Evolutionary conservation across 768 basidiomycete species (phyloP), one percentile per base, ranked within the genome.

Genomic region (Multifurca ochricompacta): DNA sequence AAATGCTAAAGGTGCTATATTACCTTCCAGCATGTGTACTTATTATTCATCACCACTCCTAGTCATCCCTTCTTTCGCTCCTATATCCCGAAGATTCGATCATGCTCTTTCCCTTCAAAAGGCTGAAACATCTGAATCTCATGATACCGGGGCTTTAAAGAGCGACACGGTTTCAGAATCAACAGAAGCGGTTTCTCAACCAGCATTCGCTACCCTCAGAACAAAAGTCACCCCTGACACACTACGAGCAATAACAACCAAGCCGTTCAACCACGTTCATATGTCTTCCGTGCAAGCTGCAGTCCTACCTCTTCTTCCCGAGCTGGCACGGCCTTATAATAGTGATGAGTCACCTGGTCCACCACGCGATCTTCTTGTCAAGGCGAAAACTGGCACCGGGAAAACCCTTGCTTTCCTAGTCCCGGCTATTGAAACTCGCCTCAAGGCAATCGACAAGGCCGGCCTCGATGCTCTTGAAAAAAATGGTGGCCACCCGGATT

Each of bases 391-490:
- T 0, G 90, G 91, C 27, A 91, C 91, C 0, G 91, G 90, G 30
- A 95, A 94, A 70, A 94, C 91, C 0, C 70, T 92, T 31, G 90
- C 82, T 0, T 95, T 93, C 74, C 79, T 96, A 51, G 76, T 95
- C 18, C 91, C 91, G 8, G 89, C 88, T 6, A 77, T 93, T 58
- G 89, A 94, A 64, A 76, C 83, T 2, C 83, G 93, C 7, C 34
- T 88, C 18, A 77, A 77, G 52, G 69, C 77, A 8, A 67, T 92
- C n/a, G 68, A 79, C 5, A 68, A 70, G 4, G 66, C 73, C 37
- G 73, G 71, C 21, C 64, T 71, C 45, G 69, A 73, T 25, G 73
- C 72, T 1, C 69, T 71, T 16, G 51, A 62, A 48, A 74, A 81
- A 45, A 67, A 77, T 28, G 79, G 76, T 21, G 62, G 72, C 25